Percentiles rank a stretch among this genome's conserved stretches.
Conservation (phyloP, 2,329 filamentous ascomycete species). For the Aspergillus phoenicis region DNA sequence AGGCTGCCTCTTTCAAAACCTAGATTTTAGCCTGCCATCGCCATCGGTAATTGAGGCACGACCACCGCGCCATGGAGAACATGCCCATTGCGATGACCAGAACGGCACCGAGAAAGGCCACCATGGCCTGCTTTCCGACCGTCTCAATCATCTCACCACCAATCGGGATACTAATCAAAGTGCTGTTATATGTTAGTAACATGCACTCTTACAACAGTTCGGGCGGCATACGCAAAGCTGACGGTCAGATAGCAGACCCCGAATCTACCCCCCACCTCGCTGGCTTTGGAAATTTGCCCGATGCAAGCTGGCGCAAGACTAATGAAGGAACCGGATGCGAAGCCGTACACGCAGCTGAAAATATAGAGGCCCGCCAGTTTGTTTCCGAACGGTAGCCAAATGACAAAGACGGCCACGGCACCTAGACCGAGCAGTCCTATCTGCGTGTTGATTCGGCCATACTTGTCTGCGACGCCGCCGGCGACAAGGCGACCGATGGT, state of each 20-base stretch:
- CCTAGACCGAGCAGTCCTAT: slow-evolving; percentile 39
- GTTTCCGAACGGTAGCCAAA: slow-evolving; percentile 38
- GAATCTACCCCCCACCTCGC: slow-evolving; percentile 52
- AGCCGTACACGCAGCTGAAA: slow-evolving; percentile 50
- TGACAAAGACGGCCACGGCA: slow-evolving; percentile 43
- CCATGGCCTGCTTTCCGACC: slow-evolving; percentile 49
- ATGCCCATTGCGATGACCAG: slow-evolving; percentile 41
- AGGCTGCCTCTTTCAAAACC: neutral
- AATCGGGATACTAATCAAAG: slow-evolving; percentile 52
- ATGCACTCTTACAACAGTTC: neutral
- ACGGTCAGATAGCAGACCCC: slow-evolving; percentile 55
- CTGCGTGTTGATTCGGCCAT: slow-evolving; percentile 53
- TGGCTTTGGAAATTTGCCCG: slow-evolving; percentile 51
- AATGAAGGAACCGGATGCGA: slow-evolving; percentile 52
- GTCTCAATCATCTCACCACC: slow-evolving; percentile 53
- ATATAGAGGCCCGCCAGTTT: slow-evolving; percentile 43
- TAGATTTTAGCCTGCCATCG: slow-evolving; percentile 27
- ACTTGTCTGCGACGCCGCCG: slow-evolving; percentile 47
- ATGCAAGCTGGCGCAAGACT: slow-evolving; percentile 51
- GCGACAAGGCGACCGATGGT: slow-evolving; percentile 50
- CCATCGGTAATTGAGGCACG: slow-evolving; percentile 44
- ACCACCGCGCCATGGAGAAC: slow-evolving; percentile 42
- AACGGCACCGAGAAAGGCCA: slow-evolving; percentile 50
- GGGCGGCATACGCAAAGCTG: slow-evolving; percentile 44
- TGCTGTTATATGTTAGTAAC: slow-evolving; percentile 19